These are phyloP conservation scores for Podosphaera fusca DNA, from an alignment of 2,329 filamentous ascomycete genomes.

Conservation along the genomic window DNA sequence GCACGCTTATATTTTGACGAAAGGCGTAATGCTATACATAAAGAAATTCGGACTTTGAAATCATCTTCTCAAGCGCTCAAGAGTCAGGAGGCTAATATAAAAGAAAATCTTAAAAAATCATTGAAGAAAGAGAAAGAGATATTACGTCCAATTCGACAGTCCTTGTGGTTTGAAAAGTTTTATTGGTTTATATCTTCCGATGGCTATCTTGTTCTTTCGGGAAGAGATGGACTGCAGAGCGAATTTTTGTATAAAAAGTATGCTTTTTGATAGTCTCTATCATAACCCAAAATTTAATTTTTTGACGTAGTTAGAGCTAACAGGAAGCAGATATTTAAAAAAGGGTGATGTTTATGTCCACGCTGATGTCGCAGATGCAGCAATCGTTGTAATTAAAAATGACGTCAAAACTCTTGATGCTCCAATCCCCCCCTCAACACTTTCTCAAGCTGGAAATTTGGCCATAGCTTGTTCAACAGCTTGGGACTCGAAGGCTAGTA, in stretches of 20 bases:
- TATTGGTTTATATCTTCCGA: constrained; percentile 88
- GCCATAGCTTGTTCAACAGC: constrained; percentile 69
- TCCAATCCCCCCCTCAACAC: constrained; percentile 72
- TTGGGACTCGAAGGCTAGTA: constrained; percentile 90
- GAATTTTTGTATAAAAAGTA: constrained; percentile 70
- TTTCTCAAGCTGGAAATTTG: constrained; percentile 72
- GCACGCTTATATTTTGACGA: constrained; percentile 83
- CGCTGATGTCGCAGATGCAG: constrained; percentile 66
- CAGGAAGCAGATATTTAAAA: constrained; percentile 33
- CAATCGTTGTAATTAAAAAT: constrained; percentile 80
- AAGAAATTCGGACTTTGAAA: constrained; percentile 66
- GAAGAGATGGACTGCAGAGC: constrained; percentile 71
- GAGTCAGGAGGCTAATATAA: constrained; percentile 74
- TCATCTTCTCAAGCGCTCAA: constrained; percentile 68
- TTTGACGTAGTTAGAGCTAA: not conserved
- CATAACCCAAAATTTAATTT: not conserved
- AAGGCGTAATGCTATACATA: constrained; percentile 59
- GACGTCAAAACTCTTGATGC: constrained; percentile 52
- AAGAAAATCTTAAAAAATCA: constrained; percentile 62
- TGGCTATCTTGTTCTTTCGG: constrained; percentile 75
- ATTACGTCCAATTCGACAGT: constrained; percentile 58
- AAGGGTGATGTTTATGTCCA: constrained; percentile 86
- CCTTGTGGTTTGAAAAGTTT: constrained; percentile 95
- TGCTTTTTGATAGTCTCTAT: not conserved
- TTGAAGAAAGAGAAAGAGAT: constrained; percentile 83